Base-by-base conservation (phyloP, 306 rosid species). In the Ormosia semicastrata region DNA sequence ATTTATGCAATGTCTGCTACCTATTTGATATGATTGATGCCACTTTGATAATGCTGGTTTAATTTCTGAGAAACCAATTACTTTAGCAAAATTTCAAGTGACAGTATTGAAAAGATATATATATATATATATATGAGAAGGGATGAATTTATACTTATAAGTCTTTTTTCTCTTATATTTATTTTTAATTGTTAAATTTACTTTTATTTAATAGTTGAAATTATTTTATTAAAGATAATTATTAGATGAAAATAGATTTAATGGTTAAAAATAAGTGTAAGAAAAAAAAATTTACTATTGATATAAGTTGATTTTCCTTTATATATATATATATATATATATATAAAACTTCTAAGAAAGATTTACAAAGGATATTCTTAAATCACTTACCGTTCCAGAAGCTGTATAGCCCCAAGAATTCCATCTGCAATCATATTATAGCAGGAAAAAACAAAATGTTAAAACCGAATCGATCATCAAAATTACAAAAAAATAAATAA, bases 321-420 rank as follows among this genome's bases (percentile, higher is more conserved):
- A 24, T 24, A 24, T 24, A 24, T 24, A 24, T 24, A 24, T 24
- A 24, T 24, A 24, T 24, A 24, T 24, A 24, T 24, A 24, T 24
- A 24, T 24, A 24, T 24, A 24, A 0, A 57, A 29, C 36, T 64
- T 85, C 7, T 8, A 72, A 39, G 73, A 44, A 72, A 64, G 30
- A 56, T 52, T 10, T 53, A 52, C 29, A 43, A 44, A 36, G 13
- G 32, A 34, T 29, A 54, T 5, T 33, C 63, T 11, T 29, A 12
- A 24, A 18, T 5, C 69, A 83, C 83, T 44, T 70, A 86, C 89
- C 87, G 24, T 88, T 88, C 87, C 89, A 82, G 75, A 82, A 85
- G 63, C 32, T 76, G 67, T 79, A 58, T 12, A 15, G 34, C 57
- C 89, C 84, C 83, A 75, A 43, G 54, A 85, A 80, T 14, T 88